Percentiles rank a stretch among this genome's conserved stretches.
phyloP scores from a whole-genome alignment of 2,329 filamentous ascomycete genomes.

The Xylariaceae sp. region DNA sequence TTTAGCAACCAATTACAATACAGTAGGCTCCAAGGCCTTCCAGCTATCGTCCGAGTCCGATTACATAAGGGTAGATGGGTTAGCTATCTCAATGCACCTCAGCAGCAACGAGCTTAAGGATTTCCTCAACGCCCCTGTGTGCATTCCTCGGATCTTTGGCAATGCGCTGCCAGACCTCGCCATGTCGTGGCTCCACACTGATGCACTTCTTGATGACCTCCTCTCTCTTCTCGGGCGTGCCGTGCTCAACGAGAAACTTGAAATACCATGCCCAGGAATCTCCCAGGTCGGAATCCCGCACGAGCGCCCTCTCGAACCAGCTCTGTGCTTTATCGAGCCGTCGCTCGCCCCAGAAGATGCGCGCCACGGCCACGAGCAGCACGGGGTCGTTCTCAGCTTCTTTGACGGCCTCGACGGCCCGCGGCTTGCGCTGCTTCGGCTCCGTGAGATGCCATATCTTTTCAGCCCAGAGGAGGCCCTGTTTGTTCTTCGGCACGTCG shows the following conservation, averaged over 20 bases:
- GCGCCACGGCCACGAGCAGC: constrained; percentile 87
- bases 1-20: too few relatives aligned
- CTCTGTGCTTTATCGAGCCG: constrained; percentile 91
- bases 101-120: constrained; percentile 76
- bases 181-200: constrained; percentile 85
- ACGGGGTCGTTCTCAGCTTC: constrained; percentile 92
- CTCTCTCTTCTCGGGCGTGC: constrained; percentile 87
- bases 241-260: constrained; percentile 90
- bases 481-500: constrained; percentile 77
- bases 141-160: constrained; percentile 87
- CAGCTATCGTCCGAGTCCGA: too few relatives aligned
- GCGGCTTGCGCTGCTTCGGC: constrained; percentile 89
- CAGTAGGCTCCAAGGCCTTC: neutral
- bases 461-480: constrained; percentile 87
- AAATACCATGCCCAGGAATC: constrained; percentile 99
- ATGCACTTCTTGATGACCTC: constrained; percentile 85
- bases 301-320: constrained; percentile 96
- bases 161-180: constrained; percentile 87
- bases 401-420: constrained; percentile 92
- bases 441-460: constrained; percentile 94
- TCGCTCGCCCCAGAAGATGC: constrained; percentile 95
- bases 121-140: constrained; percentile 75
- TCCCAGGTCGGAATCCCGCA: constrained; percentile 83
- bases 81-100: constrained; percentile 31
- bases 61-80: too few relatives aligned